These are phyloP conservation scores for Trypanosoma vivax DNA, from an alignment of 208 protist genomes.

Conservation along the genomic window DNA sequence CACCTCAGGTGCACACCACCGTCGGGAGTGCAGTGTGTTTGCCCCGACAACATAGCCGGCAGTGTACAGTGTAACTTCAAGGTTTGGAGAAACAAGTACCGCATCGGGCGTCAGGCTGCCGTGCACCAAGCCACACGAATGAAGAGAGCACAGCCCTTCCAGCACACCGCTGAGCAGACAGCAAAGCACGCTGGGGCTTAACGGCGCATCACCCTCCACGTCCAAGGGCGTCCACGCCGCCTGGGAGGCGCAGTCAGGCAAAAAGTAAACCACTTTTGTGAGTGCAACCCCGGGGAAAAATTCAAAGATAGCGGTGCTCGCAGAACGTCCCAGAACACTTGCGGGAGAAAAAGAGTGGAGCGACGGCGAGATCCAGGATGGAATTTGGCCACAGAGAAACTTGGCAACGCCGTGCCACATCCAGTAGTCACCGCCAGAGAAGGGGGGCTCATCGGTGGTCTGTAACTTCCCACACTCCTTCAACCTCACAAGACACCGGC, in stretches of 20 bases:
- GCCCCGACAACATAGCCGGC: slow-evolving; percentile 1
- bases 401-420: too few relatives aligned
- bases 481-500: too few relatives aligned
- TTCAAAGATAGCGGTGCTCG: slow-evolving; percentile 1
- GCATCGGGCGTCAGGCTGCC: slow-evolving; percentile 17
- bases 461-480: too few relatives aligned
- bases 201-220: background rate
- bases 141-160: slow-evolving; percentile 12
- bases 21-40: slow-evolving; percentile 6
- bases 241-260: background rate
- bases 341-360: too few relatives aligned
- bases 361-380: too few relatives aligned
- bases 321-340: background rate
- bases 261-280: background rate
- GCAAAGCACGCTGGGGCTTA: slow-evolving; percentile 8
- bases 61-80: slow-evolving; percentile 12
- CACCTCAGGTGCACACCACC: slow-evolving; percentile 22
- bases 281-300: slow-evolving; percentile 7
- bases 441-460: too few relatives aligned
- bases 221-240: background rate
- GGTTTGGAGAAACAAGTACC: slow-evolving; percentile 22
- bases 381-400: too few relatives aligned
- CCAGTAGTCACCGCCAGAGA: too few relatives aligned
- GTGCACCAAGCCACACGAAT: slow-evolving; percentile 19
- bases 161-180: slow-evolving; percentile 18